Conservation (phyloP, 768 basidiomycete species). For the Rhodosporidiobolus odoratus region DNA sequence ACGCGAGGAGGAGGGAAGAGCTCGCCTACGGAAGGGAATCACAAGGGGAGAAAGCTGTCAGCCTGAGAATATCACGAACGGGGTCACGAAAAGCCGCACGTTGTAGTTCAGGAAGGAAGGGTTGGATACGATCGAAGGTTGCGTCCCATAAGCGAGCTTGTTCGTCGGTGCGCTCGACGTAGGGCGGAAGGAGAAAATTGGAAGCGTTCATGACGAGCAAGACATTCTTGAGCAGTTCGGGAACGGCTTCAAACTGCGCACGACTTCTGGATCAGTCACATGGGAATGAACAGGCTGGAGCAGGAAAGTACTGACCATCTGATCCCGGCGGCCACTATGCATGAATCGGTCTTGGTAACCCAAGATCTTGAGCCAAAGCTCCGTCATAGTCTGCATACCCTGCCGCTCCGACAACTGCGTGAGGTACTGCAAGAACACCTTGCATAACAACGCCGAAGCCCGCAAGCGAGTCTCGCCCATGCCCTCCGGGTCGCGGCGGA, state of each 20-base stretch:
- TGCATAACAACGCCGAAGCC: conserved; percentile 77
- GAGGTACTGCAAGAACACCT: conserved; percentile 83
- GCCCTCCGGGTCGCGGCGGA: conserved; percentile 67
- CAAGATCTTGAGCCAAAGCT: conserved; percentile 82
- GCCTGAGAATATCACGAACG: neutral
- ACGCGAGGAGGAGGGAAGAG: conserved; percentile 30
- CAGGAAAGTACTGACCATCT: conserved; percentile 61
- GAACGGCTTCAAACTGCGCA: conserved; percentile 80
- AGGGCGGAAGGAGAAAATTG: conserved; percentile 67
- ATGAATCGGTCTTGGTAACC: conserved; percentile 85
- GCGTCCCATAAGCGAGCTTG: conserved; percentile 65
- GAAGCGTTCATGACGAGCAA: conserved; percentile 92
- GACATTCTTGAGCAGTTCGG: conserved; percentile 94
- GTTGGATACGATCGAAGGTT: conserved; percentile 79
- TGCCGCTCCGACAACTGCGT: conserved; percentile 39
- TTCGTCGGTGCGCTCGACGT: conserved; percentile 53
- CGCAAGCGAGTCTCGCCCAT: conserved; percentile 86
- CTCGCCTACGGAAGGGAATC: conserved; percentile 7
- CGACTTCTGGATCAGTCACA: neutral
- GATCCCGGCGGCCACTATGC: conserved; percentile 75
- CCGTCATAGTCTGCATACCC: conserved; percentile 56
- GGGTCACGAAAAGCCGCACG: conserved; percentile 56
- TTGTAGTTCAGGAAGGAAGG: conserved; percentile 86
- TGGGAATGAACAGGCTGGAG: neutral
- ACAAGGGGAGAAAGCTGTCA: neutral